These are phyloP conservation scores for Gynostemma pentaphyllum DNA, from an alignment of 306 rosid genomes.

Conservation along the genomic window DNA sequence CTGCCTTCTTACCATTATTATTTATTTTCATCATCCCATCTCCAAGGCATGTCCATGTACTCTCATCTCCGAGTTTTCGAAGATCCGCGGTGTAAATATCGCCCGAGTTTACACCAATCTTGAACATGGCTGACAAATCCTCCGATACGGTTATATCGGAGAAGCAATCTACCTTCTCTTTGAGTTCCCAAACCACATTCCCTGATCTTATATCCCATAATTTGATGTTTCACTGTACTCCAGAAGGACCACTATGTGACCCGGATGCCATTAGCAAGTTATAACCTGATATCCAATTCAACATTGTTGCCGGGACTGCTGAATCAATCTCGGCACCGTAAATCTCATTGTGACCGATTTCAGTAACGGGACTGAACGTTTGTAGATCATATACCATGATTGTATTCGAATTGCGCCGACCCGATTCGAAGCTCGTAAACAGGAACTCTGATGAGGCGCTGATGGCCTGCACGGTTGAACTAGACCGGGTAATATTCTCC, in stretches of 20 bases:
- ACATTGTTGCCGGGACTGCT: constrained; percentile 73
- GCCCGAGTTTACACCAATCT: constrained; percentile 77
- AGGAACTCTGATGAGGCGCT: constrained; percentile 51
- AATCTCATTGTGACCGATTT: constrained; percentile 64
- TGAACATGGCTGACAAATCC: constrained; percentile 42
- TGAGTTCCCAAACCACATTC: constrained; percentile 47
- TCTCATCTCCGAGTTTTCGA: constrained; percentile 41
- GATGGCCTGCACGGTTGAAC: constrained; percentile 83
- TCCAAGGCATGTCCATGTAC: constrained; percentile 64
- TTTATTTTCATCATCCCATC: constrained; percentile 32
- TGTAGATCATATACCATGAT: constrained; percentile 66
- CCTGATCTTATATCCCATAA: constrained; percentile 84
- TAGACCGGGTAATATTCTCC: constrained; percentile 77
- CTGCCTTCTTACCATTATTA: constrained; percentile 84
- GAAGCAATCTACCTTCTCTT: constrained; percentile 70
- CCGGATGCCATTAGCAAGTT: constrained; percentile 76
- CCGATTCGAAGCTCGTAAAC: constrained; percentile 77
- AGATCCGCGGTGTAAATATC: constrained; percentile 53
- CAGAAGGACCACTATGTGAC: constrained; percentile 93
- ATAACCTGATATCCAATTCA: constrained; percentile 52
- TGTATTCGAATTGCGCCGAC: constrained; percentile 68
- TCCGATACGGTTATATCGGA: constrained; percentile 72
- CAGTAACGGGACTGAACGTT: constrained; percentile 27
- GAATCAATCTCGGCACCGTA: constrained; percentile 75
- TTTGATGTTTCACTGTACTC: constrained; percentile 53